A percentile compares a stretch with the other conserved stretches of the same genome.
Evolutionary conservation across 345 rosid genomes (phyloP).

Genomic region (Syzygium aromaticum): DNA sequence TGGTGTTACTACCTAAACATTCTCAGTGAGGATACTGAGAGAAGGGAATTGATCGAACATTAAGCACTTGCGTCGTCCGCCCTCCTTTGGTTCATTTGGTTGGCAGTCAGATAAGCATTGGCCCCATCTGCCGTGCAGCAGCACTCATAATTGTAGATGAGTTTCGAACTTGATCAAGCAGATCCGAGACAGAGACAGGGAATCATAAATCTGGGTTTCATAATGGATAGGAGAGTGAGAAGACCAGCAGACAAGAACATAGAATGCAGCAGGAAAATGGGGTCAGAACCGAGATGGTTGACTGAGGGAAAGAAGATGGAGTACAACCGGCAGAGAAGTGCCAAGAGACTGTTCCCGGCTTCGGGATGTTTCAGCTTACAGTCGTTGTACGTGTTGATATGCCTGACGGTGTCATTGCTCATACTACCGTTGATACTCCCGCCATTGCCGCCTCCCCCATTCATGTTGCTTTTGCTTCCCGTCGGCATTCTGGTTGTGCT

Average conservation of each 20-base stretch:
- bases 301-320: slow-evolving; percentile 18
- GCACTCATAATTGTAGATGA: background rate
- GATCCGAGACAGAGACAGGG: slow-evolving; percentile 3
- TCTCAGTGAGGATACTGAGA: rapidly evolving
- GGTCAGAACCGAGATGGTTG: background rate
- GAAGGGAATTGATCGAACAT: background rate
- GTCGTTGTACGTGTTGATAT: slow-evolving; percentile 41
- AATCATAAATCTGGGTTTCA: slow-evolving; percentile 8
- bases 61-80: background rate
- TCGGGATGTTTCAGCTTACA: slow-evolving; percentile 52
- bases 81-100: background rate
- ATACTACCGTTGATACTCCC: slow-evolving; percentile 76
- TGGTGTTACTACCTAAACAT: background rate
- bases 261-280: background rate
- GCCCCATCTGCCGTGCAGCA: background rate
- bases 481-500: slow-evolving; percentile 59
- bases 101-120: background rate
- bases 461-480: slow-evolving; percentile 67
- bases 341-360: slow-evolving; percentile 22
- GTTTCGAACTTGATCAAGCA: background rate
- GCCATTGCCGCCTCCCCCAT: slow-evolving; percentile 84
- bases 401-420: slow-evolving; percentile 61
- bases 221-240: slow-evolving; percentile 20
- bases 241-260: background rate
- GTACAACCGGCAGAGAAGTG: slow-evolving; percentile 11